A percentile compares a stretch with the other conserved stretches of the same genome.
These are phyloP conservation scores for Rhodotorula mucilaginosa DNA, from an alignment of 1,284 basidiomycete genomes.

Conservation along the genomic window DNA sequence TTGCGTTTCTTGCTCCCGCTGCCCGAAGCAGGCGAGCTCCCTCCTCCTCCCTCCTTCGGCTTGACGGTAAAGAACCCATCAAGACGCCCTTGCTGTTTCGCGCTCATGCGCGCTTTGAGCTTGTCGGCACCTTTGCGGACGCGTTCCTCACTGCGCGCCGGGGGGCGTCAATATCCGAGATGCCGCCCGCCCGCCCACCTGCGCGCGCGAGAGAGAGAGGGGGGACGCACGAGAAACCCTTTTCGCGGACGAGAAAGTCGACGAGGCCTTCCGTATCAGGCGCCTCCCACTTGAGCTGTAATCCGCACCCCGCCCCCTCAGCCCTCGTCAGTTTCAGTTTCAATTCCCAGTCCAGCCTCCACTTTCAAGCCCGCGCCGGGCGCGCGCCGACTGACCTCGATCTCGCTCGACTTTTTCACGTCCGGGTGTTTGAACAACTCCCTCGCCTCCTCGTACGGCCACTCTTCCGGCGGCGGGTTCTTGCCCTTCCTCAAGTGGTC, in stretches of 20 bases:
- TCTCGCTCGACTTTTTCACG: slow-evolving; percentile 75
- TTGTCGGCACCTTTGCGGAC: slow-evolving; percentile 94
- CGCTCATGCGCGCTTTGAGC: slow-evolving; percentile 76
- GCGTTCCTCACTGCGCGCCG: slow-evolving; percentile 75
- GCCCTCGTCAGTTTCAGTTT: no score
- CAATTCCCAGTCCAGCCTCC: no score
- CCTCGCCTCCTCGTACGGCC: slow-evolving; percentile 95
- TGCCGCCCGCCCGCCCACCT: neutral
- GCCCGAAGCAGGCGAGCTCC: neutral
- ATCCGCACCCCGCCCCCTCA: neutral
- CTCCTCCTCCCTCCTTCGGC: slow-evolving; percentile 18
- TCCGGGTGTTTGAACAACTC: slow-evolving; percentile 84
- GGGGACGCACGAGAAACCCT: slow-evolving; percentile 83
- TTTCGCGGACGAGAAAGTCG: slow-evolving; percentile 88
- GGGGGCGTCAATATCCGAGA: neutral
- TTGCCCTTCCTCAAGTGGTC: slow-evolving; percentile 61
- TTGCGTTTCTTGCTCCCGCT: slow-evolving; percentile 17
- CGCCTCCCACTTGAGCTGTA: slow-evolving; percentile 85
- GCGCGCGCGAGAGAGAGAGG: no score
- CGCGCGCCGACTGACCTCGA: slow-evolving; percentile 63
- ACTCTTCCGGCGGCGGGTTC: slow-evolving; percentile 69
- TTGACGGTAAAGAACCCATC: slow-evolving; percentile 80
- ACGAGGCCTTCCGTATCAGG: slow-evolving; percentile 93
- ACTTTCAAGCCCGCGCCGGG: neutral
- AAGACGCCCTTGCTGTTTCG: slow-evolving; percentile 92